Base-by-base conservation (phyloP, 257 asterid species). In the Petrea volubilis region DNA sequence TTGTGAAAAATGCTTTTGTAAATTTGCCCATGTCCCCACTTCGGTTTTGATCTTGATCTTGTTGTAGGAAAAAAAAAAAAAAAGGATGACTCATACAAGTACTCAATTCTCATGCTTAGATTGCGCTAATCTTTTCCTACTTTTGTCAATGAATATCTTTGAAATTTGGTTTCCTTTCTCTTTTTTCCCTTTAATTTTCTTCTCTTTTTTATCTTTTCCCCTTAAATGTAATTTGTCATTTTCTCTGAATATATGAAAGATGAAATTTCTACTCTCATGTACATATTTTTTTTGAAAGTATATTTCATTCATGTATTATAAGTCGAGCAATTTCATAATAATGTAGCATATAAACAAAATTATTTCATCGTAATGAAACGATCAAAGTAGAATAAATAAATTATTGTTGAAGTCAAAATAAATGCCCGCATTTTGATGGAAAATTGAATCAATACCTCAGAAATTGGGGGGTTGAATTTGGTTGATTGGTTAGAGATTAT, bases 41-140 rank as follows among this genome's bases (percentile, higher is more conserved):
- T 76, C 71, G 77, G 36, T 77, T 72, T 77, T 72, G 78, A 55
- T 67, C 71, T 76, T 72, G 67, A 31, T 47, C 14, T 11, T 11
- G 18, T 11, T 1, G 14, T 6, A 4, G 7, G 2, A 41, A 41
- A 41, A 11, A 41, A 44, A 44, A 6, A 12, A 20, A 47, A 33
- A 9, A 31, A 29, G 2, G 36, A 46, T 27, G 66, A 34, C 29
- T 52, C 12, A 8, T 29, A 11, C 34, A 15, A 34, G 11, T 29
- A 47, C 60, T n/a, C 12, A 11, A 12, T 49, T 17, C n/a, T 49
- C 55, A 17, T 49, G n/a, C 20, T 4, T 23, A 7, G 25, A 7
- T 21, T 43, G 44, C 12, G 15, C 46, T 69, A 5, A 34, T 63
- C 29, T 53, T 27, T 0, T 13, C 1, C 1, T 38, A 7, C 14